Evolutionary conservation across 176 grass and related monocot species (phyloP), one percentile per base, ranked within the genome.

Genomic region (Eragrostis curvula): DNA sequence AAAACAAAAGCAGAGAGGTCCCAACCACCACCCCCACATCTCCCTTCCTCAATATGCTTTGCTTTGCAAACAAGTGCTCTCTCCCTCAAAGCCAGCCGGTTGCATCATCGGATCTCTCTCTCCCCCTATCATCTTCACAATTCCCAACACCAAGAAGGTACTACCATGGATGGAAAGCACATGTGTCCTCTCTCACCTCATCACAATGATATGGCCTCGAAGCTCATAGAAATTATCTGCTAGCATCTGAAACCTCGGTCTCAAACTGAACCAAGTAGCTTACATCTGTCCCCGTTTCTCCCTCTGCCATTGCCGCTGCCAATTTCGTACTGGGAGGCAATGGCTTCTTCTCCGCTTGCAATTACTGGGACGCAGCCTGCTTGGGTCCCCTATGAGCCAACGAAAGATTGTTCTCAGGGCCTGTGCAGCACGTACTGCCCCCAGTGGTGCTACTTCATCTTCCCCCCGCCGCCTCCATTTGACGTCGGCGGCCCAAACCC

Each of bases 371-470:
- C 71, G 21, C 88, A 92, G 71, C 90, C 89, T 59, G 71, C 86
- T 13, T 94, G 93, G 96, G 93, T 94, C 17, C 96, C 96, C 48
- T 96, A 94, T 50, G 90, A 91, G 79, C 87, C 93, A 28, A 90
- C 82, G 15, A 90, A 71, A 75, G 93, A 99, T 79, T 96, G 96
- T 85, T 96, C 96, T 4, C 85, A 94, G 81, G 93, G 96, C 9
- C 83, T 99, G 30, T 99, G 96, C 49, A 99, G 87, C 91, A 83
- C 92, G 56, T 99, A 96, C 80, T 96, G 93, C 73, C 93, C 93
- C 17, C 96, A 96, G 83, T 99, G 96, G 96, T 99, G 96, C 77
- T 96, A 92, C 89, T 57, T 96, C 67, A 83, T 99, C 81, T 92
- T 97, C 86, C 90, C 95, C 44, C 95, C 95, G 1, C 95, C 95